These are phyloP conservation scores for Colletotrichum sublineola DNA, from an alignment of 2,329 filamentous ascomycete species.

Conservation along the genomic window DNA sequence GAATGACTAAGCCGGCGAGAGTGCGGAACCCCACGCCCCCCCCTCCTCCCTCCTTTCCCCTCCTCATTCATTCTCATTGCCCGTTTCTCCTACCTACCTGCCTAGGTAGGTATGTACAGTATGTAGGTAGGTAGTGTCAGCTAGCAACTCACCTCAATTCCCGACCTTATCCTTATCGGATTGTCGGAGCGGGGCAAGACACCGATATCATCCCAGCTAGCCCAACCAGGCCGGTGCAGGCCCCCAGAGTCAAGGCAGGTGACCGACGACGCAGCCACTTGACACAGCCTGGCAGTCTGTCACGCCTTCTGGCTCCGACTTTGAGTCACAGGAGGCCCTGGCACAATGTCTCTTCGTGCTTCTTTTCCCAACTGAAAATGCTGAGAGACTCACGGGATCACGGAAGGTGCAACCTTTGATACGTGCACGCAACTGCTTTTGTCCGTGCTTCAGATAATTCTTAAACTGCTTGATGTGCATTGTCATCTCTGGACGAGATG, in stretches of 20 bases:
- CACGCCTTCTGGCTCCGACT: constrained; percentile 30
- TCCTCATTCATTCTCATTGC: neutral
- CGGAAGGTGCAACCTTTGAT: constrained; percentile 30
- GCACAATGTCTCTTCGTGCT: constrained; percentile 25
- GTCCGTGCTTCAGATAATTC: constrained; percentile 29
- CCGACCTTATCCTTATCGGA: constrained; percentile 42
- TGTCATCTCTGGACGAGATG: constrained; percentile 9
- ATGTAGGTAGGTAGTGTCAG: too few relatives aligned
- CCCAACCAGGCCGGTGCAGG: constrained; percentile 31
- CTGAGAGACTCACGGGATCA: constrained; percentile 34
- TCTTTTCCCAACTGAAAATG: constrained; percentile 1
- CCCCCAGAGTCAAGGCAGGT: constrained; percentile 30
- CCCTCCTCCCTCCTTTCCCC: neutral
- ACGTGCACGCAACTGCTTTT: constrained; percentile 23
- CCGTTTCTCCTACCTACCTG: neutral
- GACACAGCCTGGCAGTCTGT: constrained; percentile 37
- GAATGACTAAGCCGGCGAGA: constrained; percentile 23
- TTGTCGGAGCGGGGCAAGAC: constrained; percentile 39
- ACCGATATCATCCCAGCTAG: constrained; percentile 30
- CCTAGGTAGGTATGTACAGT: too few relatives aligned
- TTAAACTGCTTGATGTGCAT: constrained; percentile 38
- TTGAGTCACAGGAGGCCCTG: constrained; percentile 41
- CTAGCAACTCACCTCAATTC: neutral
- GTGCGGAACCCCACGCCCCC: constrained; percentile 15
- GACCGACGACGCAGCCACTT: constrained; percentile 36